phyloP scores from a whole-genome alignment of 305 asterid genomes.

The Fraxinus greggii region DNA sequence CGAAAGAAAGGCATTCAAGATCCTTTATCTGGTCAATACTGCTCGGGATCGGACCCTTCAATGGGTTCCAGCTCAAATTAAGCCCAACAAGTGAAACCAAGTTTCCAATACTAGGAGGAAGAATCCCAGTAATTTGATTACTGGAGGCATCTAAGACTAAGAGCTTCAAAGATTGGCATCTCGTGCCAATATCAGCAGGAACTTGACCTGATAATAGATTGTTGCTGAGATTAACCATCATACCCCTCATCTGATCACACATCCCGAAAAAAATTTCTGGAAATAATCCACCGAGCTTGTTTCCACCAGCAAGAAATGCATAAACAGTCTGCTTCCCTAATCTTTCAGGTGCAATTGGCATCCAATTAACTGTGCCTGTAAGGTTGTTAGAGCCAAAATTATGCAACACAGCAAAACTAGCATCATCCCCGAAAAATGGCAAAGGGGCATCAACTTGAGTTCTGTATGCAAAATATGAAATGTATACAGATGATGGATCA shows the following conservation, averaged over 20 bases:
- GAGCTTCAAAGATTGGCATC: constrained; percentile 35
- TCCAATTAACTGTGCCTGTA: constrained; percentile 31
- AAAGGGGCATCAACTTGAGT: constrained; percentile 24
- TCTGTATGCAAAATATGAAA: constrained; percentile 30
- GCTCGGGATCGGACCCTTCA: constrained; percentile 42
- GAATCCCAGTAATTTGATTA: constrained; percentile 38
- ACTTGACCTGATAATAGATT: constrained; percentile 38
- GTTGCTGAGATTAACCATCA: constrained; percentile 39
- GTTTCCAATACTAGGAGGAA: constrained; percentile 36
- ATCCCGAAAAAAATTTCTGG: constrained; percentile 31
- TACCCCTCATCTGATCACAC: constrained; percentile 39
- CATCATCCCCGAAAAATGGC: constrained; percentile 27
- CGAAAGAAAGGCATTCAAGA: constrained; percentile 39
- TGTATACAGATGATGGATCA: constrained; percentile 33
- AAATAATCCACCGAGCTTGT: constrained; percentile 42
- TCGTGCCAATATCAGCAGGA: constrained; percentile 37
- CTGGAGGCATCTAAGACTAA: constrained; percentile 45
- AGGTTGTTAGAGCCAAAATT: constrained; percentile 44
- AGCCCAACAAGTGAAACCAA: constrained; percentile 40
- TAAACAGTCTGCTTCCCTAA: constrained; percentile 29
- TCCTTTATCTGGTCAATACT: constrained; percentile 36
- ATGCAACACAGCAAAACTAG: constrained; percentile 31
- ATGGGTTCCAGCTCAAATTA: constrained; percentile 41
- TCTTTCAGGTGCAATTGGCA: constrained; percentile 39
- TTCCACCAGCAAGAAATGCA: constrained; percentile 47